Evolutionary conservation across 1,284 basidiomycete species (phyloP), one percentile per base, ranked within the genome.

Genomic region (Heterobasidion parviporum): DNA sequence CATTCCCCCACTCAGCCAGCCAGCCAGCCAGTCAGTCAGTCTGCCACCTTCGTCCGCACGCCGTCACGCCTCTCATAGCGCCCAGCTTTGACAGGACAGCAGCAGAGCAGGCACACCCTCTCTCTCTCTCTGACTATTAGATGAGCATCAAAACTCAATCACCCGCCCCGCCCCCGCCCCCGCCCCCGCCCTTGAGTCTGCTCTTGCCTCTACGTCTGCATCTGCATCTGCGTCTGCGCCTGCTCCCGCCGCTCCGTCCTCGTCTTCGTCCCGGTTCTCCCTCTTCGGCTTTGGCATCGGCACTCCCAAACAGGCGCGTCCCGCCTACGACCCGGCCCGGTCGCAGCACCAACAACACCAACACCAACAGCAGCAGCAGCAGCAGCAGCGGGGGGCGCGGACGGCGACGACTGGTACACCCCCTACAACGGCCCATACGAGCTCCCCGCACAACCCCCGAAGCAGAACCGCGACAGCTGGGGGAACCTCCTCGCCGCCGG

Each of bases 391-490:
- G 26, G 36, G 33, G 41, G 32, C 41, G 47, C 26, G 26, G 26
- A 57, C 8, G 59, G 54, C 18, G 20, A 5, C 5, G 60, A 82
- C 55, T 83, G 81, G 80, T 82, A 81, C 66, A 81, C 81, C 56
- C 81, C 82, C 1, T 83, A 85, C 72, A 80, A 78, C 60, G 82
- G 82, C 1, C 80, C 82, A 2, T 77, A 78, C 65, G 82, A 81
- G 60, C 63, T 20, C 10, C 16, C 18, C 14, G 15, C 20, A 16
- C 26, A 35, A 10, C 52, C 38, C 16, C 52, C 38, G 36, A 20
- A 7, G 12, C 18, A n/a, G 10, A n/a, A 14, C 36, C 52, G 16
- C 41, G 16, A 48, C 47, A 26, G 12, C 20, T 26, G 47, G 47
- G 12, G 14, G 16, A 26, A 49, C 47, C 26, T 49, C 47, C 16